Percentiles rank a stretch among this genome's conserved stretches.
Conservation (phyloP, 129 eudicot species). For the Helianthus tuberosus region DNA sequence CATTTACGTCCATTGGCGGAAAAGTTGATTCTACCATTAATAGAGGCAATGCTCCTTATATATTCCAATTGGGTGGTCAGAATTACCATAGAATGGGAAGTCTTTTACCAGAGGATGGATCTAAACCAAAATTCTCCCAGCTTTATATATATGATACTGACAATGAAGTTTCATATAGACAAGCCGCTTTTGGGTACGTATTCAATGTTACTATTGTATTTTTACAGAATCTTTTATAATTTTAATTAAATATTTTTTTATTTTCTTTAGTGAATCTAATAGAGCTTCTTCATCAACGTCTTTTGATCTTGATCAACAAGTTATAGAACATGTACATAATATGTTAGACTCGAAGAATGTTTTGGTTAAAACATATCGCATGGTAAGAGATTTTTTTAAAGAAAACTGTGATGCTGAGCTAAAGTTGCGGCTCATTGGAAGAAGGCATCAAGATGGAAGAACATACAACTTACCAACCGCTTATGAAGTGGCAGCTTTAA, state of each 20-base stretch:
- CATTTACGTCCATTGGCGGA: no score
- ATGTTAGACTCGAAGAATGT: background rate
- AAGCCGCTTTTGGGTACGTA: background rate
- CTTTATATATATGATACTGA: background rate
- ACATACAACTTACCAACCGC: background rate
- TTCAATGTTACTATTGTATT: no score
- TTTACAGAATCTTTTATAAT: no score
- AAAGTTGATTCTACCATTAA: no score
- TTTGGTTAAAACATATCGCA: background rate
- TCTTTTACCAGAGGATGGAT: background rate
- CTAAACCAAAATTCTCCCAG: background rate
- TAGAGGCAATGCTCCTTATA: background rate
- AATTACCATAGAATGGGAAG: background rate
- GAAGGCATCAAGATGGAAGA: background rate
- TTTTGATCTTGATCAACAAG: background rate
- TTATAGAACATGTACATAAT: background rate
- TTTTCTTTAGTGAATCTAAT: background rate
- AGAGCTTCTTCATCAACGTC: background rate
- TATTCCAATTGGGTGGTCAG: background rate
- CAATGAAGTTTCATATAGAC: background rate
- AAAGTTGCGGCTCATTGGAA: background rate
- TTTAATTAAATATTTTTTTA: no score
- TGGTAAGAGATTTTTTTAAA: background rate
- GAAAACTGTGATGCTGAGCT: background rate
- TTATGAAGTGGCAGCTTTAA: background rate